These are phyloP conservation scores for Cerrena zonata DNA, from an alignment of 1,284 basidiomycete genomes.

Conservation along the genomic window DNA sequence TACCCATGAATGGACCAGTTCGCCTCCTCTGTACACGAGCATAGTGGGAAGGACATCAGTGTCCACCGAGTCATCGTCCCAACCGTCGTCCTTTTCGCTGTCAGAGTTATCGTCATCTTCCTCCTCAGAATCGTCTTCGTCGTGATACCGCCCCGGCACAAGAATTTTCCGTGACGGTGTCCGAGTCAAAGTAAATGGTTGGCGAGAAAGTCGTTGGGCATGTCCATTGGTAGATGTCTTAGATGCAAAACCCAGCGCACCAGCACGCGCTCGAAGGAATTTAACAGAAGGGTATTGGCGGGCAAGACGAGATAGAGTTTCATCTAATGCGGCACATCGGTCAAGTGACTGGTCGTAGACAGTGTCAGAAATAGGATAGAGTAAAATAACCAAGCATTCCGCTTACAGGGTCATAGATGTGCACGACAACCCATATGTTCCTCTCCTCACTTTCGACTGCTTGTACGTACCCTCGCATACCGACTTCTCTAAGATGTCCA, in stretches of 20 bases:
- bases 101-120: conserved; percentile 30
- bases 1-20: conserved; percentile 77
- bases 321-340: conserved; percentile 67
- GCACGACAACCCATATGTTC: conserved; percentile 73
- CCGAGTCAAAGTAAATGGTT: conserved; percentile 20
- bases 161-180: conserved; percentile 21
- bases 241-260: conserved; percentile 71
- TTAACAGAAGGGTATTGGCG: conserved; percentile 67
- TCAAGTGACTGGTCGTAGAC: conserved; percentile 68
- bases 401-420: conserved; percentile 77
- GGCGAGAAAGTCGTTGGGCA: conserved; percentile 1
- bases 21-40: conserved; percentile 76
- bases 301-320: conserved; percentile 63
- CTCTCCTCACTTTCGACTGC: conserved; percentile 72
- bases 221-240: conserved; percentile 14
- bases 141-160: conserved; percentile 17
- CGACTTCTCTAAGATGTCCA: conserved; percentile 79
- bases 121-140: conserved; percentile 43
- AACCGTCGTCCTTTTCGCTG: conserved; percentile 31
- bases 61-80: conserved; percentile 58
- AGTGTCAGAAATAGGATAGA: not conserved
- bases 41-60: conserved; percentile 79
- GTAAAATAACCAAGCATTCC: conserved; percentile 1
- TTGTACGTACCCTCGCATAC: conserved; percentile 62
- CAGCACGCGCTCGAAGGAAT: conserved; percentile 71